Evolutionary conservation across 331 rosid species (phyloP), one percentile per base, ranked within the genome.

Genomic region (Erythrophleum ivorense): DNA sequence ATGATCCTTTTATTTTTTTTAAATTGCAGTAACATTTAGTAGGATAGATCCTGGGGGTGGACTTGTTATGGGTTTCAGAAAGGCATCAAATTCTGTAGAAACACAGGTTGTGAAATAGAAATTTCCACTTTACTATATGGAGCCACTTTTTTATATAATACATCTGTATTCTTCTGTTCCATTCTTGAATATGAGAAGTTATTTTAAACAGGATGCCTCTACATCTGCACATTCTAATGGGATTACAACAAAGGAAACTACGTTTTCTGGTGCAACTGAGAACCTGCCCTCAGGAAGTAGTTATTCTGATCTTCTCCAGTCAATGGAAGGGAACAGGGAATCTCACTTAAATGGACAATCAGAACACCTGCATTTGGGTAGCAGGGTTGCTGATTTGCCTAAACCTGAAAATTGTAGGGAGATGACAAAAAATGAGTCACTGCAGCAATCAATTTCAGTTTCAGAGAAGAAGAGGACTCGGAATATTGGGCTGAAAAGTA

Each of bases 1-100:
- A 24, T 65, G 70, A 85, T 73, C 78, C 43, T 59, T 63, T 8
- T 66, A 18, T 70, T n/a, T 36, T 75, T 59, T 12, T 58, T 13
- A 3, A 29, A 60, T 14, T 86, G 91, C 94, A 96, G 99, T 96
- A 75, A 96, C 97, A 40, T 96, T 96, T 84, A 96, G 99, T 82
- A 94, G 97, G 87, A 92, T 90, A 86, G 97, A 94, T 80, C 99
- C 99, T 9, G 99, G 97, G 75, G 92, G 91, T 18, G 91, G 89
- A 87, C 97, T 96, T 89, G 92, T 96, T 76, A 92, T 96, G 85
- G 99, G 99, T 21, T 94, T 89, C 83, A 91, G 99, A 75, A 96
- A 82, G 92, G 93, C 98, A 29, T 77, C 94, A 14, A 90, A 84
- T 83, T 81, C 91, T 48, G 45, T 24, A 21, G 93, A 92, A 79